Evolutionary conservation across 805 yeast species (phyloP), one percentile per base, ranked within the genome.

Genomic region (Jamesozyma gamospora): DNA sequence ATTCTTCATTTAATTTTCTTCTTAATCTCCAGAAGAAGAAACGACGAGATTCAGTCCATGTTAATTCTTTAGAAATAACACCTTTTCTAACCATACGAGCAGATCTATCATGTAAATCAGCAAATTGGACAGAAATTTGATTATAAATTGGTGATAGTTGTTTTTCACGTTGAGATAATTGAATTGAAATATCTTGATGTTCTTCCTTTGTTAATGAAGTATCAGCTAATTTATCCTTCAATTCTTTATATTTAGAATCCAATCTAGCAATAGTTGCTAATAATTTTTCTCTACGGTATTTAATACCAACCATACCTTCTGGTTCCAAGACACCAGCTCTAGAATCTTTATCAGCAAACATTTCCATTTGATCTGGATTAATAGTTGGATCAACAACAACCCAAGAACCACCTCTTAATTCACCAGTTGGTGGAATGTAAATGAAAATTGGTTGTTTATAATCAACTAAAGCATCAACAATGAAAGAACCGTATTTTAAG

Each of bases 341-440:
- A 10, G 97, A 74, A 40, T 92, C 92, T 37, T 76, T 81, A 64
- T 94, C 98, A 17, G 97, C 97, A 56, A 90, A 92, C 96, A 92
- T 90, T 69, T 92, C 99, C 96, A 92, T 94, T 84, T 85, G 85
- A 47, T 88, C 96, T 35, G 82, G 65, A 65, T 94, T 92, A 69
- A 92, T 92, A 37, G 96, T 85, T 48, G 98, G 96, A 66, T 92
- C 99, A 60, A 92, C 96, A 51, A 92, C 99, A 41, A 94, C 99
- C 99, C 99, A 92, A 19, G 98, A 90, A 63, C 99, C 99, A 71
- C 99, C 99, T 75, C 99, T 83, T 52, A 92, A 74, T 67, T 92
- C 99, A 63, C 97, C 98, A 50, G 82, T 77, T 43, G 99, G 99
- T 38, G 99, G 98, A 63, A 92, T 90, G 66, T 92, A 92, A 19